phyloP scores from a whole-genome alignment of 768 basidiomycete genomes.

The Lepiota subincarnata region DNA sequence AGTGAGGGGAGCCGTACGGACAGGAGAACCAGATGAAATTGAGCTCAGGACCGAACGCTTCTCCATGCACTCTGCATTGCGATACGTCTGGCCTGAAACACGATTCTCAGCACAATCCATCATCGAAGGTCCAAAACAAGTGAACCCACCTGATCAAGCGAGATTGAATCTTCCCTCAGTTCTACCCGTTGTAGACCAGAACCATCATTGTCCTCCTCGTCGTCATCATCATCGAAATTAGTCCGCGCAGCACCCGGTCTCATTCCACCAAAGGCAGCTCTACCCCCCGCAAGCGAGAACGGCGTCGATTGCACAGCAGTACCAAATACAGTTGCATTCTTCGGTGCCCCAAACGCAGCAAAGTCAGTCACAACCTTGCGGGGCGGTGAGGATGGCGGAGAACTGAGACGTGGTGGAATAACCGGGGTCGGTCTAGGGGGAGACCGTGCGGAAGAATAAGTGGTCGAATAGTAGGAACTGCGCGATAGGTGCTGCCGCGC shows the following conservation, averaged over 20 bases:
- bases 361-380: constrained; percentile 89
- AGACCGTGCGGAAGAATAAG: constrained; percentile 45
- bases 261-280: constrained; percentile 82
- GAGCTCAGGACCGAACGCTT: constrained; percentile 48
- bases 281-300: constrained; percentile 73
- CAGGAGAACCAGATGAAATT: not conserved
- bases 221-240: constrained; percentile 57
- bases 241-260: constrained; percentile 36
- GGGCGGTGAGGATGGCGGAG: constrained; percentile 57
- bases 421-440: constrained; percentile 33
- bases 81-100: constrained; percentile 68
- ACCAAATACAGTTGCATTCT: constrained; percentile 74
- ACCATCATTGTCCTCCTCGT: constrained; percentile 69
- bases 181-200: constrained; percentile 65
- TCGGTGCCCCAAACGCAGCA: constrained; percentile 76
- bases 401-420: constrained; percentile 24
- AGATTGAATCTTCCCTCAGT: constrained; percentile 79
- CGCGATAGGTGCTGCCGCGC: constrained; percentile 59
- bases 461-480: constrained; percentile 47
- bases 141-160: constrained; percentile 78
- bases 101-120: constrained; percentile 5
- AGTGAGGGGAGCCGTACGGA: not conserved
- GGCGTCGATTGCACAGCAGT: constrained; percentile 81
- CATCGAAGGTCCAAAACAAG: not conserved
- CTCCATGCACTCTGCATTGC: constrained; percentile 91